Percentiles rank a stretch among this genome's conserved stretches.
Evolutionary conservation across 495 filamentous ascomycete species (phyloP).

Genomic region (Daldinia decipiens): DNA sequence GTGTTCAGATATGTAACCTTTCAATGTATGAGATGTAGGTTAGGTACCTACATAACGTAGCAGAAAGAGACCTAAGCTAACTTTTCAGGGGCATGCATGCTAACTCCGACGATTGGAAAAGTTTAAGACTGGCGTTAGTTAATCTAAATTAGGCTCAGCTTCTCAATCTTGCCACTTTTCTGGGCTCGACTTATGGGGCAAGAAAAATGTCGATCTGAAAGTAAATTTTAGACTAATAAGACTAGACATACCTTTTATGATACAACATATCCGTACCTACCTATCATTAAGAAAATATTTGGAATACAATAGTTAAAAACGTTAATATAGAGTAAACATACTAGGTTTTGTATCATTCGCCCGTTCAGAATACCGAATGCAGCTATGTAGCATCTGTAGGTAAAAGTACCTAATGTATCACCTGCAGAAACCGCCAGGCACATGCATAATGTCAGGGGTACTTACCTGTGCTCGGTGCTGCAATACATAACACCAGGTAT

Average conservation of each 20-base stretch:
- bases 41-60: too few relatives aligned
- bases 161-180: slow-evolving; percentile 22
- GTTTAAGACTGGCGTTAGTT: slow-evolving; percentile 25
- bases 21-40: slow-evolving; percentile 5
- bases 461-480: background rate
- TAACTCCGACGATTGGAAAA: slow-evolving; percentile 21
- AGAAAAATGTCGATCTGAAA: slow-evolving; percentile 30
- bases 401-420: too few relatives aligned
- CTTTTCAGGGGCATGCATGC: slow-evolving; percentile 33
- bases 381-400: slow-evolving; percentile 1
- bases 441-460: slow-evolving; percentile 14
- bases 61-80: too few relatives aligned
- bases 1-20: slow-evolving; percentile 13
- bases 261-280: too few relatives aligned
- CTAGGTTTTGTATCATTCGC: background rate
- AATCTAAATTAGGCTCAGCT: slow-evolving; percentile 35
- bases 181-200: slow-evolving; percentile 20
- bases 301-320: slow-evolving; percentile 9
- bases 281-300: background rate
- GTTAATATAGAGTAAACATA: background rate
- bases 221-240: slow-evolving; percentile 29
- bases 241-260: slow-evolving; percentile 17
- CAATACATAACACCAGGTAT: slow-evolving; percentile 17
- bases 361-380: background rate
- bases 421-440: slow-evolving; percentile 26